Conservation (phyloP, 345 rosid species). For the Eucalyptus viminalis region DNA sequence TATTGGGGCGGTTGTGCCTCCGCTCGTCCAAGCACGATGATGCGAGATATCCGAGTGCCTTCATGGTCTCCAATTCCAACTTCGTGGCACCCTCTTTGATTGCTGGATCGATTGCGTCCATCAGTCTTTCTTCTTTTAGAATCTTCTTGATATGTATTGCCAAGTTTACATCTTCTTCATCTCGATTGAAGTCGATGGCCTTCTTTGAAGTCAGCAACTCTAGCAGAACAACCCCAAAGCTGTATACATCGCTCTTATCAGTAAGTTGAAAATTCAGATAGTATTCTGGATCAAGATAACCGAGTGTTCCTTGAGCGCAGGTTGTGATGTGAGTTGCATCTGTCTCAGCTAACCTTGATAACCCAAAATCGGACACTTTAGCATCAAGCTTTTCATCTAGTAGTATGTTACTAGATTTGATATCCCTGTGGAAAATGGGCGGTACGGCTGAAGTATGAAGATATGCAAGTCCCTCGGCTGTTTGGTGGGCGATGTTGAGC, state of each 20-base stretch:
- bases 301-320: conserved; percentile 50
- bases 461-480: conserved; percentile 42
- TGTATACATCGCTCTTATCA: conserved; percentile 57
- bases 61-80: conserved; percentile 25
- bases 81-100: conserved; percentile 13
- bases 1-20: conserved; percentile 41
- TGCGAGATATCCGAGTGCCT: conserved; percentile 29
- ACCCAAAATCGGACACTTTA: conserved; percentile 52
- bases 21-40: conserved; percentile 34
- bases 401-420: conserved; percentile 47
- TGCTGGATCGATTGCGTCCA: conserved; percentile 26
- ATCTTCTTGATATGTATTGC: conserved; percentile 29
- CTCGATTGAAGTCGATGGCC: conserved; percentile 40
- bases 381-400: conserved; percentile 34
- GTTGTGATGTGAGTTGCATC: conserved; percentile 40
- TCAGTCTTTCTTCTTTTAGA: conserved; percentile 24
- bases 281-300: conserved; percentile 58
- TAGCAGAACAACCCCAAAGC: conserved; percentile 54
- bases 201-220: conserved; percentile 39
- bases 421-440: conserved; percentile 52
- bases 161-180: conserved; percentile 43
- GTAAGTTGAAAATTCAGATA: conserved; percentile 44
- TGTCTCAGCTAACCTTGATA: conserved; percentile 33
- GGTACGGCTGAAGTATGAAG: conserved; percentile 45
- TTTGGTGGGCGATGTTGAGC: conserved; percentile 31